These are phyloP conservation scores for Typha latifolia DNA, from an alignment of 176 grass and related monocot species.

Conservation along the genomic window DNA sequence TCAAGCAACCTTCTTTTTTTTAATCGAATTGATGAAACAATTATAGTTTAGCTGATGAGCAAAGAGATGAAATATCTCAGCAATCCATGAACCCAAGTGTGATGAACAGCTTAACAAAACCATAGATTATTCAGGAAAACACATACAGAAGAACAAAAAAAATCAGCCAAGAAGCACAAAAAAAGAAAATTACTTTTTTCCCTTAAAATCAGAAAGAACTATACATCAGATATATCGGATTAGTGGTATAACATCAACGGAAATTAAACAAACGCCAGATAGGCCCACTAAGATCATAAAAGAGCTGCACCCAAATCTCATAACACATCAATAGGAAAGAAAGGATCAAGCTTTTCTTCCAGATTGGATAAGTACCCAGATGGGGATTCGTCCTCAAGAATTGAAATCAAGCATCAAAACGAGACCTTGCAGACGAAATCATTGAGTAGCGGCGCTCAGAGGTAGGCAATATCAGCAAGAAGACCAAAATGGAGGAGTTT, in stretches of 20 bases:
- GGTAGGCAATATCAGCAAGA: background rate
- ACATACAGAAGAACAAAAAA: background rate
- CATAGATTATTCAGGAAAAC: background rate
- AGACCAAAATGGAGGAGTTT: background rate
- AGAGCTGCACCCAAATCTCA: conserved; percentile 1
- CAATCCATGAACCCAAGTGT: background rate
- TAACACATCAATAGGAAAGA: background rate
- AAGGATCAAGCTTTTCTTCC: background rate
- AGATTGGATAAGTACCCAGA: conserved; percentile 19
- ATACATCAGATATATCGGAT: background rate
- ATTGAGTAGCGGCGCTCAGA: conserved; percentile 14
- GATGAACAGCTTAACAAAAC: background rate
- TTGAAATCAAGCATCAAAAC: conserved; percentile 27
- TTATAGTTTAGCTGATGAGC: background rate
- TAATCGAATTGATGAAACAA: background rate
- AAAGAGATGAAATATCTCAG: background rate
- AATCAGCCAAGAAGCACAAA: no score
- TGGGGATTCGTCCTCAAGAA: background rate
- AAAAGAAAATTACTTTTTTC: background rate
- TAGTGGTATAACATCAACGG: background rate
- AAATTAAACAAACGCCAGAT: background rate
- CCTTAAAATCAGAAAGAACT: background rate
- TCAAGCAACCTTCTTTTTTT: background rate
- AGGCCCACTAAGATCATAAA: background rate
- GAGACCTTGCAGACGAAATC: conserved; percentile 5